Percentiles rank a stretch among this genome's conserved stretches.
phyloP scores from a whole-genome alignment of 2,329 filamentous ascomycete genomes.

The Westerdykella sp. region DNA sequence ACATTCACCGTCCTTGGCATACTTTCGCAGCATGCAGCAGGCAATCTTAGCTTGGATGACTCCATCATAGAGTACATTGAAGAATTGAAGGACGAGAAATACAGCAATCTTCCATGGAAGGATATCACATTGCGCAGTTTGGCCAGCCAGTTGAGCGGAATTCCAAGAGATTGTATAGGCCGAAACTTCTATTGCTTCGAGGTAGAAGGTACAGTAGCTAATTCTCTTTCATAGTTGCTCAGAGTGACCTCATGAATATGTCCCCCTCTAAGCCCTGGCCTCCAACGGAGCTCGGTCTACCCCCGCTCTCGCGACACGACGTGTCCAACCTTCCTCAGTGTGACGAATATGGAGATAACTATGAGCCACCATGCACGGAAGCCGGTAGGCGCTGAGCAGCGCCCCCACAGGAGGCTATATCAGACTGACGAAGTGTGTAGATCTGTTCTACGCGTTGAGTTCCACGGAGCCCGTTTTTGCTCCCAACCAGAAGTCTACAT shows the following conservation, averaged over 20 bases:
- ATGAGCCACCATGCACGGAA: conserved; percentile 22
- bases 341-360: conserved; percentile 30
- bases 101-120: conserved; percentile 34
- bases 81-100: conserved; percentile 24
- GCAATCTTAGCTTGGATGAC: conserved; percentile 32
- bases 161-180: conserved; percentile 37
- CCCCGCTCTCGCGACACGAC: conserved; percentile 24
- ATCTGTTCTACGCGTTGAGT: conserved; percentile 31
- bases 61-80: conserved; percentile 29
- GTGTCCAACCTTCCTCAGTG: conserved; percentile 23
- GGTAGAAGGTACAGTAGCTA: conserved; percentile 20
- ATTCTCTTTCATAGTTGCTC: conserved; percentile 21
- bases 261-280: conserved; percentile 1
- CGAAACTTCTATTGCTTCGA: conserved; percentile 7
- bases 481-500: conserved; percentile 40
- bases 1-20: conserved; percentile 30
- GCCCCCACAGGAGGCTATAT: too few relatives aligned
- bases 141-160: conserved; percentile 40
- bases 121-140: conserved; percentile 40
- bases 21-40: conserved; percentile 28
- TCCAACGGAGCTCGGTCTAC: conserved; percentile 27
- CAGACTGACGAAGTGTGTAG: conserved; percentile 7
- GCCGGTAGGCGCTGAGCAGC: not conserved
- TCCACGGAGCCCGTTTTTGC: conserved; percentile 34
- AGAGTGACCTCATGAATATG: conserved; percentile 24